Conservation (phyloP, 2,329 filamentous ascomycete species). For the Botryotinia convoluta region DNA sequence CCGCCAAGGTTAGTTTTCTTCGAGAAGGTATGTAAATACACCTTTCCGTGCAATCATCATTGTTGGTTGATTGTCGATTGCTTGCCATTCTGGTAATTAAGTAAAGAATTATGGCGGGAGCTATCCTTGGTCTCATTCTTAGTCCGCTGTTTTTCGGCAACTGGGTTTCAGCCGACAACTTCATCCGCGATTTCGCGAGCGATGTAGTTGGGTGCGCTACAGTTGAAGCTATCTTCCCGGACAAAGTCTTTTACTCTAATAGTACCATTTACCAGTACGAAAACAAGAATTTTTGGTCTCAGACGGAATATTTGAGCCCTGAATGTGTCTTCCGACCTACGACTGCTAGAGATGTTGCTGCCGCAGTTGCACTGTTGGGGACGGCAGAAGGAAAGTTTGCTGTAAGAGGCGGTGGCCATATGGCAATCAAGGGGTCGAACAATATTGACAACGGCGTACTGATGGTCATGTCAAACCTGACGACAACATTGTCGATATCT, state of each 20-base stretch:
- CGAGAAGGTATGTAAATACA: background rate
- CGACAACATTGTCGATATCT: background rate
- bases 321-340: background rate
- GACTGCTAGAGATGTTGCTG: background rate
- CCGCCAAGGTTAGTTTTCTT: background rate
- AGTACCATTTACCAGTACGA: background rate
- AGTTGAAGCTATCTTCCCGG: background rate
- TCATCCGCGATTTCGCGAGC: background rate
- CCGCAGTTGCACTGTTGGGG: background rate
- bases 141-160: background rate
- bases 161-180: background rate
- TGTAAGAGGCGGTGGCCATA: background rate
- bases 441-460: background rate
- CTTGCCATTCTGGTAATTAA: background rate
- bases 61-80: background rate
- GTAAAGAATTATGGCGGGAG: background rate
- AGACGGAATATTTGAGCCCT: background rate
- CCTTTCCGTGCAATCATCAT: background rate
- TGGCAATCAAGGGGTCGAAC: background rate
- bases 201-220: background rate
- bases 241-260: background rate
- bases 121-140: background rate
- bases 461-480: background rate
- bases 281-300: background rate
- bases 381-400: background rate